Base-by-base conservation (phyloP, 805 yeast species). In the Barnettozyma sucrosica region DNA sequence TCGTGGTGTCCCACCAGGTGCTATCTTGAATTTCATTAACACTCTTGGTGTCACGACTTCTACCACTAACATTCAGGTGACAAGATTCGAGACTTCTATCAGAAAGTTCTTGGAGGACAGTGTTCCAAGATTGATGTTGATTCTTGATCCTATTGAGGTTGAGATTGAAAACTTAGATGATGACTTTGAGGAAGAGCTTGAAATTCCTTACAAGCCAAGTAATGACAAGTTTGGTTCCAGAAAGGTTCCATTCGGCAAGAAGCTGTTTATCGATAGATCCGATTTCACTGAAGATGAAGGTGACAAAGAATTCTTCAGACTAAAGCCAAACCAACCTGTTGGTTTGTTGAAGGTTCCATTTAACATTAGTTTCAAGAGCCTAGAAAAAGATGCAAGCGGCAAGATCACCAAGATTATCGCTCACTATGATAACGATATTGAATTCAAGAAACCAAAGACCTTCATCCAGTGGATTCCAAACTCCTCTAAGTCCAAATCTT, bases 1-100 rank as follows among this genome's bases (percentile, higher is more conserved):
- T 66, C 87, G 99, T 65, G 99, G 99, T 72, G 83, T 93, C 8
- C 99, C 99, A 56, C 99, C 99, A 11, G 97, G 98, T 40, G 97
- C 98, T 25, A 88, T 93, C 65, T 75, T 93, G 64, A 79, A 89
- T 28, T 93, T 93, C 66, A 86, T 93, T 62, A 88, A 90, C 66
- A 92, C 97, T 41, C 77, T 93, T 57, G 99, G 99, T 62, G 99
- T 93, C 48, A 93, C 99, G 37, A 93, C 98, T 2, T 76, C 92
- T 41, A 85, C 90, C 40, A 83, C 97, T 37, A 89, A 88, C 62
- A 93, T 93, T 64, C 98, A 93, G 73, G 85, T 79, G 18, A 79
- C 80, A 9, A 77, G 99, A 65, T 89, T 93, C 62, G 99, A 93
- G 62, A 80, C 83, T 62, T 82, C 97, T 2, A 80, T 93, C 48